phyloP scores from a whole-genome alignment of 2,329 filamentous ascomycete species.

The Fusarium sp. region DNA sequence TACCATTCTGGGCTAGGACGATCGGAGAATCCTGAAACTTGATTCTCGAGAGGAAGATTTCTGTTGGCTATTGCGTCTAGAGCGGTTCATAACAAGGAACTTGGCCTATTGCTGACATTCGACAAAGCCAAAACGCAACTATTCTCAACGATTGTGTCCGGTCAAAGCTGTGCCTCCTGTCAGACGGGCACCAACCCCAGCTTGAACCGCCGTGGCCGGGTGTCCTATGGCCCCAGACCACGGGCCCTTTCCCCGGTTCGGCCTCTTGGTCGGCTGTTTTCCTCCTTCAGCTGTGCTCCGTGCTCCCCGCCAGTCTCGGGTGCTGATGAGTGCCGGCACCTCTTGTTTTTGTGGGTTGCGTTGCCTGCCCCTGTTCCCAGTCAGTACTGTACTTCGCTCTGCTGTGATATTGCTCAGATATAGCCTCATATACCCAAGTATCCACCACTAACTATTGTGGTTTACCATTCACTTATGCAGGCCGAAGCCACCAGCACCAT shows the following conservation, averaged over 20 bases:
- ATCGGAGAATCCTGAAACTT: conserved; percentile 28
- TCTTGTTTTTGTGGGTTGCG: conserved; percentile 14
- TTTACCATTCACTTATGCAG: conserved; percentile 1
- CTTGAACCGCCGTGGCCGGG: conserved; percentile 36
- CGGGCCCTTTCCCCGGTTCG: conserved; percentile 41
- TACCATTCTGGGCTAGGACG: conserved; percentile 16
- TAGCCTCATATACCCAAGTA: conserved; percentile 5
- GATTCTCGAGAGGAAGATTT: conserved; percentile 9
- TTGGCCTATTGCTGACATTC: conserved; percentile 17
- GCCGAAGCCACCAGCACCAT: conserved; percentile 1
- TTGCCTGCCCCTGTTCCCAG: conserved; percentile 17
- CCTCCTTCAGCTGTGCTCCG: conserved; percentile 32
- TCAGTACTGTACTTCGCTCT: conserved; percentile 1
- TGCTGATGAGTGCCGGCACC: conserved; percentile 11
- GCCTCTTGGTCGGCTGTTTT: conserved; percentile 44
- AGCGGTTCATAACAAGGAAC: background rate
- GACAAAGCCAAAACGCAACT: conserved; percentile 29
- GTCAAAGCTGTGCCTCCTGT: conserved; percentile 35
- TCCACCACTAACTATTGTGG: background rate
- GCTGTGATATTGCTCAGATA: conserved; percentile 20
- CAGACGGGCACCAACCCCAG: conserved; percentile 39
- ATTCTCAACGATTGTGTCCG: conserved; percentile 9
- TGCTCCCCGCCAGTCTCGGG: conserved; percentile 31
- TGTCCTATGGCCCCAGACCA: conserved; percentile 24
- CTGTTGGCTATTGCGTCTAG: conserved; percentile 2